These are phyloP conservation scores for Lactarius hengduanensis DNA, from an alignment of 768 basidiomycete genomes.

Conservation along the genomic window DNA sequence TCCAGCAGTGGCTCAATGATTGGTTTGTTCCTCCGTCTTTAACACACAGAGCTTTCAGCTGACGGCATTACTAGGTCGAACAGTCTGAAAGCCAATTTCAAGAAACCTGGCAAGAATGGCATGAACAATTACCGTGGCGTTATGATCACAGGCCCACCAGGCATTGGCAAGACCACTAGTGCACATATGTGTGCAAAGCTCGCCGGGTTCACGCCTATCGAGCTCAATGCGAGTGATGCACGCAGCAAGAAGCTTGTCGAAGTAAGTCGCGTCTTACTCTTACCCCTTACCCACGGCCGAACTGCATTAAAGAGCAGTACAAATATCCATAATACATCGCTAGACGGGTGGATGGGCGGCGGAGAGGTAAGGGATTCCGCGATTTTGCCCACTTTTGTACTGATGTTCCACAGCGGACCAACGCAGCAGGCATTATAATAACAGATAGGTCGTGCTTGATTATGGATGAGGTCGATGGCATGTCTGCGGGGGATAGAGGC, in stretches of 20 bases:
- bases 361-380: conserved; percentile 40
- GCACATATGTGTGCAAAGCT: conserved; percentile 90
- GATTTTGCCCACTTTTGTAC: not conserved
- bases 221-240: conserved; percentile 94
- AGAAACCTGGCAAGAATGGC: conserved; percentile 89
- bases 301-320: conserved; percentile 62
- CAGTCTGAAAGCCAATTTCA: conserved; percentile 75
- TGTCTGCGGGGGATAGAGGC: conserved; percentile 96
- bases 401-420: conserved; percentile 45
- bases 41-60: not conserved
- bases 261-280: conserved; percentile 42
- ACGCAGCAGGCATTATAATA: conserved; percentile 68
- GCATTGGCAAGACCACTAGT: conserved; percentile 96
- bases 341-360: conserved; percentile 82
- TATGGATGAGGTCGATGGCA: conserved; percentile 99
- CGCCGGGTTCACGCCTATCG: conserved; percentile 91
- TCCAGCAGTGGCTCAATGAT: conserved; percentile 81
- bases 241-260: conserved; percentile 97
- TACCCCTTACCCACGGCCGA: not conserved
- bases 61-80: conserved; percentile 52
- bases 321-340: conserved; percentile 84
- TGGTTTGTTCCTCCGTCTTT: conserved; percentile 47
- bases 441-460: conserved; percentile 85
- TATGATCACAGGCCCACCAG: conserved; percentile 90
- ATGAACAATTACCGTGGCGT: conserved; percentile 85